Percentiles rank a stretch among this genome's conserved stretches.
Evolutionary conservation across 495 filamentous ascomycete species (phyloP).

Genomic region (Penicillium manginii): DNA sequence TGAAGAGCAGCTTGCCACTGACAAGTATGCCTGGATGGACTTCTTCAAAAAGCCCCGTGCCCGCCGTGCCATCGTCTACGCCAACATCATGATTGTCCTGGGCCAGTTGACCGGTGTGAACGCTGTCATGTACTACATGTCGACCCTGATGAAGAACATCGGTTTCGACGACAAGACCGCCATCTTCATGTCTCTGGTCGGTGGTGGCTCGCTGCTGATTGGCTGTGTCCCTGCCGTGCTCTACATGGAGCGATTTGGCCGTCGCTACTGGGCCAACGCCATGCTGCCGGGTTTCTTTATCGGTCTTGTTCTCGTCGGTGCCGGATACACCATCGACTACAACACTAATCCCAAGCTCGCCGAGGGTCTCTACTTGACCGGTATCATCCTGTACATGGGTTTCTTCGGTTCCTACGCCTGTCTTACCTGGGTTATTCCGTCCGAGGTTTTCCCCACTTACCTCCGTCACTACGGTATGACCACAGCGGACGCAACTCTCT

Average conservation of each 20-base stretch:
- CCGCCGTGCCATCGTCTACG: slow-evolving; percentile 62
- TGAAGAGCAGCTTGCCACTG: slow-evolving; percentile 39
- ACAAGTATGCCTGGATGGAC: slow-evolving; percentile 61
- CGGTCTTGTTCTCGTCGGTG: slow-evolving; percentile 59
- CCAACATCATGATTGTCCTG: slow-evolving; percentile 64
- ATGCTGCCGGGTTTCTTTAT: slow-evolving; percentile 67
- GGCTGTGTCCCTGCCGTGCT: slow-evolving; percentile 62
- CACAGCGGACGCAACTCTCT: slow-evolving; percentile 56
- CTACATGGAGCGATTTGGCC: slow-evolving; percentile 63
- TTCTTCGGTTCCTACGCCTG: slow-evolving; percentile 69
- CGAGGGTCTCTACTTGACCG: slow-evolving; percentile 58
- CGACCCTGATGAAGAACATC: slow-evolving; percentile 57
- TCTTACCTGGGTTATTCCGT: slow-evolving; percentile 63
- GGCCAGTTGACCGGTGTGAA: slow-evolving; percentile 67
- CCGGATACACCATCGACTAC: slow-evolving; percentile 51
- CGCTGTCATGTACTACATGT: slow-evolving; percentile 68
- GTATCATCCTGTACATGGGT: slow-evolving; percentile 61
- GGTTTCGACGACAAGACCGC: slow-evolving; percentile 55
- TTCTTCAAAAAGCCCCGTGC: slow-evolving; percentile 63
- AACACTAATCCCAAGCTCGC: slow-evolving; percentile 41
- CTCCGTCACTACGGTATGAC: slow-evolving; percentile 65
- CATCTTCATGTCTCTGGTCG: slow-evolving; percentile 66
- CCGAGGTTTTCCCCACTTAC: slow-evolving; percentile 64
- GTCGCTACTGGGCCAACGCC: slow-evolving; percentile 62
- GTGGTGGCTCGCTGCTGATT: slow-evolving; percentile 59